Percentiles rank a stretch among this genome's conserved stretches.
phyloP scores from a whole-genome alignment of 1,284 basidiomycete genomes.

The Xerocomus amazonicus region DNA sequence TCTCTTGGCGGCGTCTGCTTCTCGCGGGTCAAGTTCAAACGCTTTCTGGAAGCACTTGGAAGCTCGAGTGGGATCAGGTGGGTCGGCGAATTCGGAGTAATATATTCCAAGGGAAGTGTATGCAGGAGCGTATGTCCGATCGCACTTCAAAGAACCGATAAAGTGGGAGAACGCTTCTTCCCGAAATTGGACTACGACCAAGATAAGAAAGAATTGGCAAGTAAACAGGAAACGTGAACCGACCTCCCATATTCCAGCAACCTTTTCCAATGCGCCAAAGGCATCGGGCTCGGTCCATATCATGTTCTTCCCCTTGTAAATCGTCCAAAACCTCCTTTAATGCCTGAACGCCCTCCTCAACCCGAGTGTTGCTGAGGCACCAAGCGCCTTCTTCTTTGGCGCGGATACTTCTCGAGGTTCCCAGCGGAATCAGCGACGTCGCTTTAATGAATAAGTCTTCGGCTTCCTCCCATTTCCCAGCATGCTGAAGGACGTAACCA shows the following conservation, averaged over 20 bases:
- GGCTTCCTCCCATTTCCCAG: slow-evolving; percentile 71
- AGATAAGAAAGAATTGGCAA: slow-evolving; percentile 6
- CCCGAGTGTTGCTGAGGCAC: slow-evolving; percentile 67
- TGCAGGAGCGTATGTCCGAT: slow-evolving; percentile 79
- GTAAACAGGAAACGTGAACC: slow-evolving; percentile 23
- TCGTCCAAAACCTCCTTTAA: slow-evolving; percentile 59
- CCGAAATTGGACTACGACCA: slow-evolving; percentile 37
- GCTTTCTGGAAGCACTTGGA: slow-evolving; percentile 99
- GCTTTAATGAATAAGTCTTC: slow-evolving; percentile 57
- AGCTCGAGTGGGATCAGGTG: slow-evolving; percentile 80
- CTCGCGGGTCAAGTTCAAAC: slow-evolving; percentile 91
- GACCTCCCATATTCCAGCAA: slow-evolving; percentile 75
- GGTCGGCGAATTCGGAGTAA: slow-evolving; percentile 70
- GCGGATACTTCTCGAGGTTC: slow-evolving; percentile 53
- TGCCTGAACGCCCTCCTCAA: slow-evolving; percentile 50
- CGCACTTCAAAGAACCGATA: slow-evolving; percentile 79
- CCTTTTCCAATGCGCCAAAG: slow-evolving; percentile 83
- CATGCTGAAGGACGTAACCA: slow-evolving; percentile 70
- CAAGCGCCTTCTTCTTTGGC: slow-evolving; percentile 84
- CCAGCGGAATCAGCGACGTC: slow-evolving; percentile 43
- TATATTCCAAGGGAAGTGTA: slow-evolving; percentile 94
- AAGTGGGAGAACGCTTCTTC: slow-evolving; percentile 78
- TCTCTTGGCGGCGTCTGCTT: slow-evolving; percentile 80
- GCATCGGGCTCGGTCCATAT: slow-evolving; percentile 67
- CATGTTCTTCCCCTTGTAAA: slow-evolving; percentile 49